Base-by-base conservation (phyloP, 768 basidiomycete species). In the Gloeopeniophorella convolvens region DNA sequence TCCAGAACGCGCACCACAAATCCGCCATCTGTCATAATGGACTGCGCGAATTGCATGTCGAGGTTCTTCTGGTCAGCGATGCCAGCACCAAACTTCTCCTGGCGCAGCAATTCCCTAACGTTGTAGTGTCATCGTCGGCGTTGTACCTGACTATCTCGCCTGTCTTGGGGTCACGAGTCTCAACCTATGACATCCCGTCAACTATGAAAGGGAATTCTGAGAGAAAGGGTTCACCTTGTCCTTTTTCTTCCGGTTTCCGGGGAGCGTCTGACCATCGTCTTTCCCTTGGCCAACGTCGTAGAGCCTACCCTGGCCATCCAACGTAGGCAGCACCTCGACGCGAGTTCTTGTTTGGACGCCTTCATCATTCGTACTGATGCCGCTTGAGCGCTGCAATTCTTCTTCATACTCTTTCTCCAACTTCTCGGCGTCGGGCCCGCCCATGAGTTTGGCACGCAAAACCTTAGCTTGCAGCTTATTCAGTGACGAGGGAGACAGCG, bases 381-480 rank as follows among this genome's bases (percentile, higher is more conserved):
- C 56, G 61, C 78, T 50, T 75, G 72, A 0, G 15, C 42, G 49
- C 40, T 64, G 72, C 43, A 74, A 63, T 62, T 89, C 88, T 15
- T 65, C 70, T 46, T 97, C 90, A 57, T 97, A 99, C 67, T 95
- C 83, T 46, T 74, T 72, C 68, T 99, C 91, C 34, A 99, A 70
- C 36, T 73, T 71, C 18, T 76, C 78, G 7, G 92, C 89, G 60
- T 91, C 77, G 1, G 85, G 74, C n/a, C 80, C 75, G 27, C 78
- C 82, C 77, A 88, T 86, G 27, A 99, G 74, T 64, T 87, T 94
- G 4, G 96, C 94, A 30, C 90, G 83, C 8, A 99, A 70, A 2
- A 96, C 93, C 58, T 85, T 85, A 3, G 95, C 95, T 66, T 99
- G 95, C 1, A 99, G 68, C 62, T 82, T 87, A 65, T 99, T 98